phyloP scores from a whole-genome alignment of 169 alveolate species.

The Eimeria brunetti region DNA sequence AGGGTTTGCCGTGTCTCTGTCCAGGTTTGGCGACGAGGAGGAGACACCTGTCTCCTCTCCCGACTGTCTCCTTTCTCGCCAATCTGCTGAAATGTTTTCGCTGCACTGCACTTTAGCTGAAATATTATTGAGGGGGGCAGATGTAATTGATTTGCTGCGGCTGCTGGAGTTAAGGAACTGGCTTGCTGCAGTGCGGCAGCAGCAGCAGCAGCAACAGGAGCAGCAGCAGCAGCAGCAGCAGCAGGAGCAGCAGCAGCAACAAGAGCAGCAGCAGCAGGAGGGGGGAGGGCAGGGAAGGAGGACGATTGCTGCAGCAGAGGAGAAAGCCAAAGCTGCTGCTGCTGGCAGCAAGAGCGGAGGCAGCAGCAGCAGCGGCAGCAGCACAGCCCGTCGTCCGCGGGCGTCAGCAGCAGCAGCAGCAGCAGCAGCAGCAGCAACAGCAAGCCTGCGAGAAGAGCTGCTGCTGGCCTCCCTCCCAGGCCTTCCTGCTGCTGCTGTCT shows the following conservation, averaged over 20 bases:
- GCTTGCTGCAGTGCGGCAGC: neutral
- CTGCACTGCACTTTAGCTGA: slow-evolving; percentile 91
- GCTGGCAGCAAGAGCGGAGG: slow-evolving; percentile 23
- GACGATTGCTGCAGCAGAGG: neutral
- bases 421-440: slow-evolving; percentile 37
- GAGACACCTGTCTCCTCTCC: neutral
- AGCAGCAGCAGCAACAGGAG: slow-evolving; percentile 66
- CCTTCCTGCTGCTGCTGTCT: neutral
- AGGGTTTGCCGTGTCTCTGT: no score
- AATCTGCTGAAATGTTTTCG: slow-evolving; percentile 90
- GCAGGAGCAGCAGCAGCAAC: slow-evolving; percentile 22
- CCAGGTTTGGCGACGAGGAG: slow-evolving; percentile 14
- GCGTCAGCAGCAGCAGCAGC: slow-evolving; percentile 25
- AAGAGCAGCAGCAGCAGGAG: neutral
- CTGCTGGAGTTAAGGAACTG: slow-evolving; percentile 76
- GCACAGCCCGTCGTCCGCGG: slow-evolving; percentile 11
- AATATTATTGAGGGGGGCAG: slow-evolving; percentile 88
- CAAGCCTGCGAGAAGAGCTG: neutral
- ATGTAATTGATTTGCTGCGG: slow-evolving; percentile 85
- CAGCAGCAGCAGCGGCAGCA: neutral
- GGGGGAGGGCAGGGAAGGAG: neutral
- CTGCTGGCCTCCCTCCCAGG: neutral
- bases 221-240: slow-evolving; percentile 36
- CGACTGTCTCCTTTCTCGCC: neutral
- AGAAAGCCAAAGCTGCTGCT: slow-evolving; percentile 6